Base-by-base conservation (phyloP, 2,329 filamentous ascomycete species). In the Colletotrichum acutatum region DNA sequence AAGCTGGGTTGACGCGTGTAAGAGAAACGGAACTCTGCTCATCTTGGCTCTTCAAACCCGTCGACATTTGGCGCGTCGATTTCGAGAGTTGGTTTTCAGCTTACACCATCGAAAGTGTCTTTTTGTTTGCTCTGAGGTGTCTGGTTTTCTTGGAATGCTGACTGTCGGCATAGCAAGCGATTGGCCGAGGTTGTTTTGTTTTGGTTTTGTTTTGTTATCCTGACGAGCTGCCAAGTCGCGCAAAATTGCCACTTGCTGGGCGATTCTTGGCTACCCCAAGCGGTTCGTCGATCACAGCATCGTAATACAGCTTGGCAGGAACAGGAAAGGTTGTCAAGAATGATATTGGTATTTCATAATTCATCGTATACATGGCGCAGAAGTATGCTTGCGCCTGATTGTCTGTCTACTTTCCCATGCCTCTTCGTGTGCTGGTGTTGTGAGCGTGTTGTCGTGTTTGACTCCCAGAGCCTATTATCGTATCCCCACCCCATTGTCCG, bases 261-360 rank as follows among this genome's bases (percentile, higher is more conserved):
- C 7, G 19, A 49, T 49, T n/a, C 1, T 49, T 22, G 4, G 19
- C 42, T 49, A 4, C 32, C 56, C 22, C 30, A 5, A 9, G 1
- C 11, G 3, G 30, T 16, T 24, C 11, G 19, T 34, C 14, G 22
- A 24, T 22, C 12, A 37, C 1, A 22, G 6, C 1, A 24, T 53
- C 1, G 9, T 24, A 5, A 2, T 0, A 11, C 22, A 2, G 3
- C 7, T 24, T 34, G 3, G 28, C 46, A 52, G 5, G 4, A 7
- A 14, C 3, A 11, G 2, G 2, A 0, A 4, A 2, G 22, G 1
- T 5, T 16, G n/a, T n/a, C 7, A 12, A 2, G 22, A 19, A 24
- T 4, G 16, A 32, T 4, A 12, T 5, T 12, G 28, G 12, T 34
- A 34, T 22, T 53, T 52, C 59, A 53, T 63, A 24, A 34, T n/a